Evolutionary conservation across 2,329 filamentous ascomycete genomes (phyloP).

Genomic region (Pleurostoma richardsiae): DNA sequence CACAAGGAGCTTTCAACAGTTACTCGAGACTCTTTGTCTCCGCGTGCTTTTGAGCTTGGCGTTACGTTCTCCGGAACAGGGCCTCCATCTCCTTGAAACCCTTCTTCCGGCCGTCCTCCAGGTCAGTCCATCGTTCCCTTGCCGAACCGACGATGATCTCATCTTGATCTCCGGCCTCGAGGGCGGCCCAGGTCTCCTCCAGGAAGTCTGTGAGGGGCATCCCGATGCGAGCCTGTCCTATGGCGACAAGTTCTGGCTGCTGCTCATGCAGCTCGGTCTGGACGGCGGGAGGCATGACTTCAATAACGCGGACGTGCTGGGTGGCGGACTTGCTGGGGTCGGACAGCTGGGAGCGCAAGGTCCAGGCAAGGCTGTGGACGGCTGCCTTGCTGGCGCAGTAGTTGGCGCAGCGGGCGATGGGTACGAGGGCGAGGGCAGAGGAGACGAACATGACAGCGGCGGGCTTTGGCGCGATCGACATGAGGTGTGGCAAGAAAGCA

Average conservation of each 20-base stretch:
- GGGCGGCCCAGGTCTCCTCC: constrained; percentile 36
- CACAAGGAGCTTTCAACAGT: too few species aligned
- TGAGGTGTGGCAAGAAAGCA: constrained; percentile 39
- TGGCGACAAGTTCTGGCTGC: constrained; percentile 26
- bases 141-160: constrained; percentile 14
- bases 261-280: constrained; percentile 43
- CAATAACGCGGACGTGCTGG: constrained; percentile 33
- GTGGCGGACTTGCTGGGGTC: constrained; percentile 32
- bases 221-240: constrained; percentile 20
- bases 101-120: constrained; percentile 13
- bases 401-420: constrained; percentile 36
- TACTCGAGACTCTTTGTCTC: too few species aligned
- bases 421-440: constrained; percentile 40
- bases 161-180: constrained; percentile 29
- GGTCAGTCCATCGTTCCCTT: constrained; percentile 4
- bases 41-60: too few species aligned
- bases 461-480: constrained; percentile 11
- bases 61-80: background rate
- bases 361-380: constrained; percentile 36
- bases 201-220: constrained; percentile 22
- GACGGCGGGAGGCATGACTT: constrained; percentile 41
- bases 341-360: constrained; percentile 24
- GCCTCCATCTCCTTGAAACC: constrained; percentile 9
- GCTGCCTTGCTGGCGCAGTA: constrained; percentile 52
- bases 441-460: constrained; percentile 28